Evolutionary conservation across 164 flowering plant species (phyloP), one percentile per base, ranked within the genome.

Genomic region (Cinnamomum chago): DNA sequence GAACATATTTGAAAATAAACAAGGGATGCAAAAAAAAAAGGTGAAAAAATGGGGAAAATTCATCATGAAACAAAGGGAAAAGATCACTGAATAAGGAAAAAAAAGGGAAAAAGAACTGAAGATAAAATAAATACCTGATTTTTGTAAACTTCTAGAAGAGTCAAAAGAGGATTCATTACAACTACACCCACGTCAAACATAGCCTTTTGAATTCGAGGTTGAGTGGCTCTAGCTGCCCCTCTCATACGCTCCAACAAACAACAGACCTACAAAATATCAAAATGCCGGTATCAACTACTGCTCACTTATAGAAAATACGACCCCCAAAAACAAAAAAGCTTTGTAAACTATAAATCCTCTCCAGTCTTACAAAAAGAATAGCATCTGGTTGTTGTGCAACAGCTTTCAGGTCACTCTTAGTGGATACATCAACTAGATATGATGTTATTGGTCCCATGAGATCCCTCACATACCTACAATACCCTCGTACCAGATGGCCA

Each of bases 201-300:
- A 72, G 98, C 94, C 80, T 82, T 92, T 73, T 89, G 98, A 24
- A 85, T 89, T 71, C 95, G 87, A 76, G 98, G 96, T 81, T 90
- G 90, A 65, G 91, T 83, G 64, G 98, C 97, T 83, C 88, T 83
- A 35, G 97, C 91, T 82, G 91, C 97, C 70, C 99, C 98, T 73
- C 97, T 91, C 80, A 95, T 88, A 62, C 99, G 86, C 79, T 93
- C 99, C 82, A 95, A 82, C 85, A 91, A 85, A 82, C 92, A 92
- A 78, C 86, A 90, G 75, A 92, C 91, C 99, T 93, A 78, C 76
- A 77, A 15, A 58, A 70, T 70, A 33, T 25, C 23, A 23, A 18
- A 64, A 62, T 27, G 22, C 72, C 12, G 72, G 70, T 47, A 40
- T 68, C 52, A 70, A 60, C 68, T 77, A 68, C 18, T 13, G 17